Evolutionary conservation across 1,284 basidiomycete species (phyloP), one percentile per base, ranked within the genome.

Genomic region (Naganishia albida): DNA sequence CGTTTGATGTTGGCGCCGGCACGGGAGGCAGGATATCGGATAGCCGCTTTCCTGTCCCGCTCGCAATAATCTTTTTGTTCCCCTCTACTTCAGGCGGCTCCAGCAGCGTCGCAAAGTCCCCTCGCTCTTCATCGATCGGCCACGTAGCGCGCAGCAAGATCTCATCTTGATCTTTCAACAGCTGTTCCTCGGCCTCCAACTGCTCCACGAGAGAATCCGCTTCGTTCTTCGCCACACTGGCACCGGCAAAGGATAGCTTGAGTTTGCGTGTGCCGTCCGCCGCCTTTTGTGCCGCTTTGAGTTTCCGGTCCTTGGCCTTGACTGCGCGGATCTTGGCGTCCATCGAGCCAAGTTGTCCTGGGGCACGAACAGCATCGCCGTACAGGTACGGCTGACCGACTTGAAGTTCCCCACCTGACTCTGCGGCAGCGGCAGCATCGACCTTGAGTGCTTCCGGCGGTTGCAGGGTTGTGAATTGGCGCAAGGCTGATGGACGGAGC

Each of bases 121-220:
- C 63, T 30, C 64, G 49, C 12, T 60, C 56, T 43, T 65, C 64
- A 38, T 50, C 49, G 25, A 60, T 46, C 25, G 64, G 64, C 64
- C 64, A 65, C 16, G 64, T 65, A 12, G 64, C 64, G 8, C 64
- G 43, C 23, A 65, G 42, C 40, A 65, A 18, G 49, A 65, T 65
- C 50, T 65, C 64, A 18, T 60, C 56, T 16, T 60, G 57, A 46
- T 65, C 64, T 28, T 46, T 42, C 20, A 64, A 30, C 53, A 55
- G 28, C 20, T 46, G 54, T 39, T 50, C 55, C 40, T 50, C 60
- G 34, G 49, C 50, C 25, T 52, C 60, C 20, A 53, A 8, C 20
- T 49, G 44, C 56, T 60, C 51, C n/a, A 55, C 54, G 55, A 44
- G 42, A 7, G 51, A 13, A 25, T 49, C 63, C n/a, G 56, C 34